phyloP scores from a whole-genome alignment of 192 early-diverging fungal genomes.

The Lobosporangium transversale region DNA sequence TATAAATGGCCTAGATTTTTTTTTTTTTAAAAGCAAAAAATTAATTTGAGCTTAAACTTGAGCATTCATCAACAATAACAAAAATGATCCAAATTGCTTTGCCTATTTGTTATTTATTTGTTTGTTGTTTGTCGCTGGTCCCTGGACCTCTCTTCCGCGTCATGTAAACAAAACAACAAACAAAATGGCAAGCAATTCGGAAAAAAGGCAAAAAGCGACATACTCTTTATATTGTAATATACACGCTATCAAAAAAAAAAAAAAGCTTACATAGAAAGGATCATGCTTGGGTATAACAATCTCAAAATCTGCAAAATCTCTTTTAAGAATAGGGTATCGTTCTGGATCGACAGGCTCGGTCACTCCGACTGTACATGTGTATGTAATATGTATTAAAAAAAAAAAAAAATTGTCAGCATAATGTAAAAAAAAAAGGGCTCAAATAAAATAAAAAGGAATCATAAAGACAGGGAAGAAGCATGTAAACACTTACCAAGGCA shows the following conservation, averaged over 20 bases:
- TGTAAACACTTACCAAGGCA: constrained; percentile 43
- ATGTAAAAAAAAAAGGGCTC: neutral
- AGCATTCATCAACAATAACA: neutral
- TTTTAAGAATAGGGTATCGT: constrained; percentile 21
- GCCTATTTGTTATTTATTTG: too few relatives aligned
- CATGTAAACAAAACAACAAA: too few relatives aligned
- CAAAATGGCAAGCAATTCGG: too few relatives aligned
- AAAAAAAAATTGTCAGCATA: neutral
- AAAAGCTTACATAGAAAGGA: constrained; percentile 34
- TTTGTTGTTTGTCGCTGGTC: too few relatives aligned
- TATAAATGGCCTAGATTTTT: constrained; percentile 30
- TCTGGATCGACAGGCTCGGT: constrained; percentile 39
- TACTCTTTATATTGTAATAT: too few relatives aligned
- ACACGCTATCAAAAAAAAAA: too few relatives aligned
- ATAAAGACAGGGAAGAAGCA: too few relatives aligned
- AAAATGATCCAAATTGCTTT: neutral
- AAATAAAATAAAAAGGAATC: too few relatives aligned
- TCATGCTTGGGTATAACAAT: constrained; percentile 51
- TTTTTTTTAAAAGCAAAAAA: neutral
- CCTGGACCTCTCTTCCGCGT: neutral
- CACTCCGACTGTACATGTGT: constrained; percentile 24
- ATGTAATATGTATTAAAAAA: neutral
- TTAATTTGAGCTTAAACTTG: neutral
- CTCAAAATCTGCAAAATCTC: constrained; percentile 32
- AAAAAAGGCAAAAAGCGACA: too few relatives aligned